phyloP scores from a whole-genome alignment of 1,139 yeast genomes.

The Pneumocystis oryctolagi region DNA sequence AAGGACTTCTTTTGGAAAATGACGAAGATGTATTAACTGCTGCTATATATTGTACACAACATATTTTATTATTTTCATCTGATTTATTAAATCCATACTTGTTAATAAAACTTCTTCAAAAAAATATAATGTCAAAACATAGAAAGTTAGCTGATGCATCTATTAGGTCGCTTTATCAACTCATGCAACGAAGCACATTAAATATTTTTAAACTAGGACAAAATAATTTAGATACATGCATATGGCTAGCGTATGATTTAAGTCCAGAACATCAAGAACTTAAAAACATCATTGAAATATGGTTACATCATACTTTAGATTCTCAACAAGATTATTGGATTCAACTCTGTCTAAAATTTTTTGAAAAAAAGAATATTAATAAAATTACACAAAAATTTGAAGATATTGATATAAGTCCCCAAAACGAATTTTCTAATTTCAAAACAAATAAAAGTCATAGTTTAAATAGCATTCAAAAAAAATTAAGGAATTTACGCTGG shows the following conservation, averaged over 20 bases:
- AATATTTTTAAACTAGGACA: neutral
- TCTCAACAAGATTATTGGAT: conserved; percentile 26
- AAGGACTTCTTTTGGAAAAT: conserved; percentile 16
- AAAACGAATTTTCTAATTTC: conserved; percentile 31
- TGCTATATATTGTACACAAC: conserved; percentile 25
- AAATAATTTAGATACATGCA: conserved; percentile 11
- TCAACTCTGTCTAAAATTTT: conserved; percentile 23
- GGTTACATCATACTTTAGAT: conserved; percentile 26
- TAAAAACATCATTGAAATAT: conserved; percentile 21
- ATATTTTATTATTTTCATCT: conserved; percentile 22
- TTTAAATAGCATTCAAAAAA: conserved; percentile 10
- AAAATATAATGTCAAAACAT: conserved; percentile 23
- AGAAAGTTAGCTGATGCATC: conserved; percentile 23
- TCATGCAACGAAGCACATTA: conserved; percentile 10
- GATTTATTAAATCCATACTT: conserved; percentile 19
- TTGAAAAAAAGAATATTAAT: conserved; percentile 20
- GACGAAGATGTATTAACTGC: conserved; percentile 20
- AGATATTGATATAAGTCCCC: conserved; percentile 24
- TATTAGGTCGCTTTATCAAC: conserved; percentile 26
- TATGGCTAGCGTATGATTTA: neutral
- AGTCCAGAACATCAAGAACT: conserved; percentile 15
- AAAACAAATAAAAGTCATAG: conserved; percentile 19
- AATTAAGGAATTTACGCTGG: conserved; percentile 42
- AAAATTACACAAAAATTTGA: conserved; percentile 19
- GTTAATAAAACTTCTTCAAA: conserved; percentile 20